Base-by-base conservation (phyloP, 2,329 filamentous ascomycete species). In the Sporothrix humicola region DNA sequence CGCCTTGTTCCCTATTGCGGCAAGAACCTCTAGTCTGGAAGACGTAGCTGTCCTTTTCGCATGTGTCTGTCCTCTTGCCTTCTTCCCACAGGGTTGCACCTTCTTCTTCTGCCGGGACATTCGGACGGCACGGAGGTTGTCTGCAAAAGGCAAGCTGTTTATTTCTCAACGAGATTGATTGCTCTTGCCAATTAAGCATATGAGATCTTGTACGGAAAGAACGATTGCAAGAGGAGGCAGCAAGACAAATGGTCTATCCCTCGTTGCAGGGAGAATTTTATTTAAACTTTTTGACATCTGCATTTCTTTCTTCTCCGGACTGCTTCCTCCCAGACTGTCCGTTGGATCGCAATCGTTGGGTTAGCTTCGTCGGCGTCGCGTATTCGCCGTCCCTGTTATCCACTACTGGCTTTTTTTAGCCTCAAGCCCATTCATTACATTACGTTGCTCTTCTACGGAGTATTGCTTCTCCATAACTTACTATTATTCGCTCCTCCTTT, bases 71-170 rank as follows among this genome's bases (percentile, higher is more conserved):
- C 20, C 13, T 23, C n/a, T n/a, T 26, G 6, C 12, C 23, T 37
- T n/a, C 59, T 42, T 63, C 44, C 59, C n/a, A 26, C 48, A 69
- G 48, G 20, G 48, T 56, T 50, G 66, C 50, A 10, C 66, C 48
- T 69, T 69, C 50, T 69, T 48, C 48, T 69, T 69, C 50, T 69
- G 66, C 66, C 50, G 66, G 23, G 50, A 46, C 50, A 23, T 15
- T 69, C 66, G 66, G 66, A 56, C 66, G 66, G 50, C 66, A 69
- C 66, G 68, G 31, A 42, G 48, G 46, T 42, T 50, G 20, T 56
- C 50, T n/a, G 26, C 15, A 56, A 70, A n/a, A 46, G 37, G 52
- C 50, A 70, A 46, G 66, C 66, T 56, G 65, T 54, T 37, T 54
- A 56, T 23, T 44, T 54, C 50, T 17, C 42, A 56, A 37, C n/a